Evolutionary conservation across 1,284 basidiomycete genomes (phyloP).

Genomic region (Sporisorium scitamineum): DNA sequence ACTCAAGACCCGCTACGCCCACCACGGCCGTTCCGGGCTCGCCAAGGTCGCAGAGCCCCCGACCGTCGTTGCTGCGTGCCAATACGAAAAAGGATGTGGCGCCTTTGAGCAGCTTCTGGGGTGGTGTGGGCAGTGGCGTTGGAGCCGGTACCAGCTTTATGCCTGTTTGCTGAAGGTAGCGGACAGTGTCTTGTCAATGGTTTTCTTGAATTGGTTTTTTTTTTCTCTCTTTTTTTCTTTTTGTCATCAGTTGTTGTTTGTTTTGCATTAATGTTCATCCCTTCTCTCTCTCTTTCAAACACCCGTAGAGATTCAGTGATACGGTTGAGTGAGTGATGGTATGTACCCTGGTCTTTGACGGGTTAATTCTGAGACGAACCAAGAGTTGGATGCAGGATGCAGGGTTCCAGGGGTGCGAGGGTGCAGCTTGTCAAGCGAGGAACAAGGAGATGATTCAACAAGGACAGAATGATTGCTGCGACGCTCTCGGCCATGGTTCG

Average conservation of each 20-base stretch:
- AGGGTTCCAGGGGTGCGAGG: no score
- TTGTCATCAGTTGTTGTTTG: conserved; percentile 1
- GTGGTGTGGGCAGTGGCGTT: conserved; percentile 41
- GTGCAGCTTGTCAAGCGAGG: no score
- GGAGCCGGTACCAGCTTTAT: conserved; percentile 38
- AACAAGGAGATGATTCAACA: no score
- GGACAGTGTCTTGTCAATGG: background rate
- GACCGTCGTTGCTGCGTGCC: conserved; percentile 42
- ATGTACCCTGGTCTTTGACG: no score
- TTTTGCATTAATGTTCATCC: conserved; percentile 3
- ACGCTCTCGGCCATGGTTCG: no score
- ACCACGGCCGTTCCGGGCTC: conserved; percentile 41
- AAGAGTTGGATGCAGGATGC: no score
- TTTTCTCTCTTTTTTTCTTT: background rate
- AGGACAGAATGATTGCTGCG: no score
- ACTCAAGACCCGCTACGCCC: conserved; percentile 41
- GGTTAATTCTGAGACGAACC: no score
- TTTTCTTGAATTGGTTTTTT: background rate
- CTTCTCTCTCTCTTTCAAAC: background rate
- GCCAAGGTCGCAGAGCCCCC: conserved; percentile 43
- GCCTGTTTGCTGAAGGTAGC: conserved; percentile 46
- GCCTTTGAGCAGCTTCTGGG: conserved; percentile 49
- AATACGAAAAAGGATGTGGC: conserved; percentile 60
- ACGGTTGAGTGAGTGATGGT: background rate
- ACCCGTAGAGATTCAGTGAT: no score